Evolutionary conservation across 148 eudicot genomes (phyloP), one percentile per base, ranked within the genome.

Genomic region (Diospyros lotus): DNA sequence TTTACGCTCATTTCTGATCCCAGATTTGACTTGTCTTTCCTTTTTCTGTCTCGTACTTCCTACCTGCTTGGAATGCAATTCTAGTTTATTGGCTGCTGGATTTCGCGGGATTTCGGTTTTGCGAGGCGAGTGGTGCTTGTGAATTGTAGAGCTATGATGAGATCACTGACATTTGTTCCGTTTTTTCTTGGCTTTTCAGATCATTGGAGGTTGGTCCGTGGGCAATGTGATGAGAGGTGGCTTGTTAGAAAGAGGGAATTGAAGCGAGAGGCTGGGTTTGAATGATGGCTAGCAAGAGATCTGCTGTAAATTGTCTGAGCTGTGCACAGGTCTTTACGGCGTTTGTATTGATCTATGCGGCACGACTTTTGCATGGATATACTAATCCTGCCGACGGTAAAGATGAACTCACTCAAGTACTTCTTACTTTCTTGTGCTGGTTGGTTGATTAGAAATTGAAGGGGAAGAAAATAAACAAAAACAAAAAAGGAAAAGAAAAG

Each of bases 351-450:
- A 50, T 86, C 69, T 72, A 67, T 73, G 42, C 66, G 43, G 82
- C 83, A n/a, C 54, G 48, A 6, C 68, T 73, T 84, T 82, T 60
- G 46, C 74, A 2, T 55, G 98, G 85, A 51, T 9, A 12, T 39
- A 93, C 98, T 17, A 86, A 87, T 84, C 78, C 84, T 14, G 72
- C 41, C 52, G 98, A 93, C 79, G 96, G 98, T 93, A 78, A 86
- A 77, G 28, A 60, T 52, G 56, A 43, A 50, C 50, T 28, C 28
- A 28, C 28, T 38, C 56, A 1, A 28, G 13, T 13, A n/a, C 46
- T 64, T 58, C 44, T 46, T 2, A 6, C 13, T 50, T 68, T 60
- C 46, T 41, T 50, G 28, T 46, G 4, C 53, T 44, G 44, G 58
- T 28, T 73, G 67, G 76, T 48, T 73, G 55, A 6, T 12, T 28